Conservation (phyloP, 78 protist genomes). For the Isochrysis galbana region DNA sequence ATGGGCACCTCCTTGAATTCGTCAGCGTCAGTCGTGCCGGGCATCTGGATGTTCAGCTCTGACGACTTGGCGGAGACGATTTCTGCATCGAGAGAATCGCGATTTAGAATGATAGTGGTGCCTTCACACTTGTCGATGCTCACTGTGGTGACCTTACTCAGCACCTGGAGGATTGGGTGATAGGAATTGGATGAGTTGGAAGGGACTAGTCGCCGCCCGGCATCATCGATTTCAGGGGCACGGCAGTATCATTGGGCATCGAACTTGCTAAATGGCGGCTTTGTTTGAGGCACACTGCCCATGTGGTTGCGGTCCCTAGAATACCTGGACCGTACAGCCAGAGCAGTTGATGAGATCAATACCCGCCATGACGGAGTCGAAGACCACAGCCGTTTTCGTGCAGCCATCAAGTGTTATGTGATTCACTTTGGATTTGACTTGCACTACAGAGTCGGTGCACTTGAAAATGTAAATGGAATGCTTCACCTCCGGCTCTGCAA, state of each 20-base stretch:
- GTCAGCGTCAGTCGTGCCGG: constrained; percentile 64
- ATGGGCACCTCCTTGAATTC: constrained; percentile 69
- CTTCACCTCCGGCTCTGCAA: background rate
- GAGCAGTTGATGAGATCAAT: constrained; percentile 81
- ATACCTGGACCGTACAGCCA: constrained; percentile 74
- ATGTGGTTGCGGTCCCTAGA: no score
- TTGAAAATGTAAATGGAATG: constrained; percentile 78
- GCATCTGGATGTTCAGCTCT: constrained; percentile 77
- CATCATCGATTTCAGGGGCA: no score
- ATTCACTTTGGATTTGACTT: constrained; percentile 76
- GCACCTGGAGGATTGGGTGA: no score
- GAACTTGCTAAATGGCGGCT: no score
- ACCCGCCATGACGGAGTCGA: constrained; percentile 72
- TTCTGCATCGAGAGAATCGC: constrained; percentile 64
- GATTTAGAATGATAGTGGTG: constrained; percentile 69
- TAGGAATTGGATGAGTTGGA: no score
- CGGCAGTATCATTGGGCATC: no score
- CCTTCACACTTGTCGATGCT: constrained; percentile 81
- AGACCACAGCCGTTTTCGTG: constrained; percentile 79
- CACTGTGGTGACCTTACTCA: constrained; percentile 71
- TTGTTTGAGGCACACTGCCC: no score
- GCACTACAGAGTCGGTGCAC: constrained; percentile 60
- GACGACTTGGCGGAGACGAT: constrained; percentile 81
- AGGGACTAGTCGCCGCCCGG: no score
- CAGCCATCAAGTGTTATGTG: constrained; percentile 77